Evolutionary conservation across 352 stramenopile genomes (phyloP).

Genomic region (Bremia lactucae): DNA sequence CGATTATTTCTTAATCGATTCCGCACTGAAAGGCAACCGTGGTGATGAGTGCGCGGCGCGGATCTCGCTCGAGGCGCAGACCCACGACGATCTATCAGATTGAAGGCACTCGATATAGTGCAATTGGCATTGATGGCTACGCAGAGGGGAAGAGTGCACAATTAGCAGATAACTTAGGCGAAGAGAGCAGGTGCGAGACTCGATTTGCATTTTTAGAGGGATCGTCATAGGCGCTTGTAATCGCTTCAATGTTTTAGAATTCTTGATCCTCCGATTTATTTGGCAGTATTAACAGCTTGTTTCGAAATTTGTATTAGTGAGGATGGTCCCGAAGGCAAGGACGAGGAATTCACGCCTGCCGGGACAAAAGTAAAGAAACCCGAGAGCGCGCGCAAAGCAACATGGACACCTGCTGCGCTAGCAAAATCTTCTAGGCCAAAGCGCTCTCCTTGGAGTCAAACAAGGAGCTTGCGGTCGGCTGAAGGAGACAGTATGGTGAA

Average conservation of each 20-base stretch:
- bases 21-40: neutral
- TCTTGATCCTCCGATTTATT: constrained; percentile 6
- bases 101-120: constrained; percentile 29
- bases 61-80: constrained; percentile 50
- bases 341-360: constrained; percentile 26
- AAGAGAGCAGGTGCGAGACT: constrained; percentile 20
- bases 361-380: constrained; percentile 9
- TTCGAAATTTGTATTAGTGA: constrained; percentile 9
- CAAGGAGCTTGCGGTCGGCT: constrained; percentile 5
- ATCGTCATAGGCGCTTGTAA: constrained; percentile 10
- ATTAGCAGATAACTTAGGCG: constrained; percentile 8
- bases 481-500: constrained; percentile 3
- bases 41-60: constrained; percentile 37
- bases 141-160: constrained; percentile 9
- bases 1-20: no score
- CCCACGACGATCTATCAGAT: constrained; percentile 66
- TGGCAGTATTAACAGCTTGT: constrained; percentile 4
- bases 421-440: constrained; percentile 15
- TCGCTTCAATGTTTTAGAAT: neutral
- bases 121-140: constrained; percentile 12
- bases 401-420: constrained; percentile 6
- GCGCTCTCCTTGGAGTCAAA: constrained; percentile 26
- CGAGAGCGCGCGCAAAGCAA: constrained; percentile 8
- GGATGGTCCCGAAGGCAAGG: constrained; percentile 15
- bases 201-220: constrained; percentile 15